Evolutionary conservation across 352 stramenopile species (phyloP).

Genomic region (Aphanomyces invadans): DNA sequence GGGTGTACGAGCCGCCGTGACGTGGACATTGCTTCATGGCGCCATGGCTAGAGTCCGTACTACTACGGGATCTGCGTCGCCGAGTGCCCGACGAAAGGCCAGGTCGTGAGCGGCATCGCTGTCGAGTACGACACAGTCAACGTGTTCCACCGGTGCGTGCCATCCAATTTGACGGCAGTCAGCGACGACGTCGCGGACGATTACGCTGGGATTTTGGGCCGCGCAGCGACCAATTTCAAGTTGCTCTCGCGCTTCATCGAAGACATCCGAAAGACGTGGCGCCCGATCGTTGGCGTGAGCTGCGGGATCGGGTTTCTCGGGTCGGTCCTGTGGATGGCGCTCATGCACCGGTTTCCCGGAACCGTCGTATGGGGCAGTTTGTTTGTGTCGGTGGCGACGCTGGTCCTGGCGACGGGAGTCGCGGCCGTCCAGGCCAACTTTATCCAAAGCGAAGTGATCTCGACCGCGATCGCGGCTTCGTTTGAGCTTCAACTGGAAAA

Average conservation of each 20-base stretch:
- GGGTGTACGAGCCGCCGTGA: neutral
- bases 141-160: conserved; percentile 8
- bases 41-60: neutral
- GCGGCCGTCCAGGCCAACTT: conserved; percentile 27
- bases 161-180: neutral
- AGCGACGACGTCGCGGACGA: neutral
- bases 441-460: conserved; percentile 29
- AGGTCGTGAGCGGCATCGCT: neutral
- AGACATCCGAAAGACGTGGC: neutral
- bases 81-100: neutral
- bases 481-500: conserved; percentile 30
- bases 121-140: neutral
- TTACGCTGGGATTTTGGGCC: conserved; percentile 2
- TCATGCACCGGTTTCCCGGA: conserved; percentile 70
- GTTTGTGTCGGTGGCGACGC: conserved; percentile 45
- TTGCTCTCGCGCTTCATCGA: conserved; percentile 4
- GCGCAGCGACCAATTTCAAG: conserved; percentile 1
- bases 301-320: conserved; percentile 45
- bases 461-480: conserved; percentile 27
- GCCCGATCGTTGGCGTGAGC: conserved; percentile 40
- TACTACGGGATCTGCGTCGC: conserved; percentile 16
- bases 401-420: conserved; percentile 56
- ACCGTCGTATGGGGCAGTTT: conserved; percentile 78
- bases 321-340: conserved; percentile 58
- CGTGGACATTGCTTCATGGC: no score